Conservation (phyloP, 2,329 filamentous ascomycete genomes). For the Fusarium kyushuense region DNA sequence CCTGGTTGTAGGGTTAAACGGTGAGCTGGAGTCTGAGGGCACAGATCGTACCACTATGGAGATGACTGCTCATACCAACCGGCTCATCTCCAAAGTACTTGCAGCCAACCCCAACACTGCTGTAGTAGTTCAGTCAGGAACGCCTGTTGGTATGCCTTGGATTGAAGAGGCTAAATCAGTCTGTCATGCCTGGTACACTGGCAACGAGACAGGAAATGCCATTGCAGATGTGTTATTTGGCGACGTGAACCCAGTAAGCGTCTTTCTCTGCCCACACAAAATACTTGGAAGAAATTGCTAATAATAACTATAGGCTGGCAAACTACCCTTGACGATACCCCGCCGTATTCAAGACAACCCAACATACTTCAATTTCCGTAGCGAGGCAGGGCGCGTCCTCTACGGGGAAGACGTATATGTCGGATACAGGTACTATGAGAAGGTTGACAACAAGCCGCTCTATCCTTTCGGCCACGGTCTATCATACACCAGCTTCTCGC, state of each 20-base stretch:
- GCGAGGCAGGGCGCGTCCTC: not conserved
- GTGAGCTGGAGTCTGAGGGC: not conserved
- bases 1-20: not conserved
- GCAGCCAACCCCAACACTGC: not conserved
- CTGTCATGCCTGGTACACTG: not conserved
- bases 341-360: not conserved
- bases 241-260: not conserved
- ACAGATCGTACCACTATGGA: not conserved
- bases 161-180: not conserved
- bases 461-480: not conserved
- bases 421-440: not conserved
- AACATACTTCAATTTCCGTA: not conserved
- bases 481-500: not conserved
- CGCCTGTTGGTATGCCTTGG: not conserved
- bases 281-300: accelerated
- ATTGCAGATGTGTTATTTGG: not conserved
- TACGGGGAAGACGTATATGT: not conserved
- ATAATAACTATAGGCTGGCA: not conserved
- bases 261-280: too few species aligned
- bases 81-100: not conserved
- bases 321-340: not conserved
- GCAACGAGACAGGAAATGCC: not conserved
- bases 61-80: not conserved
- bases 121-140: not conserved
- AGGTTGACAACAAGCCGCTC: not conserved